Evolutionary conservation across 495 filamentous ascomycete species (phyloP).

Genomic region (Penicillium herquei): DNA sequence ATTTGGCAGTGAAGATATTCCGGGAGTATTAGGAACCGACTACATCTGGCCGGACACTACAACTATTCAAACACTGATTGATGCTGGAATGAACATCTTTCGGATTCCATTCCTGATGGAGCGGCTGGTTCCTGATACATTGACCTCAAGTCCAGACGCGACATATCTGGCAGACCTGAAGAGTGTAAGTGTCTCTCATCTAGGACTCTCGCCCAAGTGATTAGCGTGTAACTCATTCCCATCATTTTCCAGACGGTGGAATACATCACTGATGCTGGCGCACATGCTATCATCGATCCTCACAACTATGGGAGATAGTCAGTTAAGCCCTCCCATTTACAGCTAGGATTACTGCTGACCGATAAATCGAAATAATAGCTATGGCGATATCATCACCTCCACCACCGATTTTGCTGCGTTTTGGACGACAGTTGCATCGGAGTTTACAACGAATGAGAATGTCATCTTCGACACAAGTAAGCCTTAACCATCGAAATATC

Average conservation of each 20-base stretch:
- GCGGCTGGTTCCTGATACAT: constrained; percentile 51
- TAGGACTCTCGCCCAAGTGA: background rate
- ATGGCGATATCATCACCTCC: constrained; percentile 63
- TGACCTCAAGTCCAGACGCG: constrained; percentile 42
- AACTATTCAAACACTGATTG: constrained; percentile 54
- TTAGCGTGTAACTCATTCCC: too few species aligned
- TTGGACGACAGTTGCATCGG: constrained; percentile 61
- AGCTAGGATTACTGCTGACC: background rate
- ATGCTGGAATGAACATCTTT: constrained; percentile 66
- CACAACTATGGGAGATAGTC: constrained; percentile 67
- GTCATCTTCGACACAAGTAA: constrained; percentile 60
- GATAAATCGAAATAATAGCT: constrained; percentile 27
- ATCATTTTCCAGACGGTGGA: constrained; percentile 46
- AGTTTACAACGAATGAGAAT: constrained; percentile 56
- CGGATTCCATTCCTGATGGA: constrained; percentile 72
- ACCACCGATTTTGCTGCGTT: constrained; percentile 57
- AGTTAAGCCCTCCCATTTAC: constrained; percentile 1
- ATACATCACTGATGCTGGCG: constrained; percentile 59
- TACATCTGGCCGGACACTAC: constrained; percentile 58
- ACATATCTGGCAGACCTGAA: constrained; percentile 42
- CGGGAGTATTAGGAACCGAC: constrained; percentile 46
- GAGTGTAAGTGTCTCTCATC: constrained; percentile 29
- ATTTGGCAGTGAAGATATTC: constrained; percentile 23
- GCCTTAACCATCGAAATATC: background rate
- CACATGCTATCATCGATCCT: constrained; percentile 63